Conservation (phyloP, 2,329 filamentous ascomycete species). For the Claviceps sp. region DNA sequence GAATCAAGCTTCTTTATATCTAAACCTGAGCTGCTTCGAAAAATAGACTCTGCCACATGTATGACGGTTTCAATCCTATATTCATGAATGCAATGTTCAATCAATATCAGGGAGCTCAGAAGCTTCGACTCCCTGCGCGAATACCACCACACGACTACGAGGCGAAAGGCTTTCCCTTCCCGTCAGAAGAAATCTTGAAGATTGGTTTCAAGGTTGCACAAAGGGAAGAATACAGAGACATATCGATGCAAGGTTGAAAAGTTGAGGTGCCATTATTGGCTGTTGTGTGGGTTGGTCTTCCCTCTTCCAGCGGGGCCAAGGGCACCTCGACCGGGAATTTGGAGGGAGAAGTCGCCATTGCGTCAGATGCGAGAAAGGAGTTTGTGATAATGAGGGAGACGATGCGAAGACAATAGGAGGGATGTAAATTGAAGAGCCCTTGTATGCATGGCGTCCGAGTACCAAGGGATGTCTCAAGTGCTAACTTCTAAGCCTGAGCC, state of each 20-base stretch:
- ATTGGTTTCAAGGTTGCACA: not conserved
- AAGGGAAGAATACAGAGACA: not conserved
- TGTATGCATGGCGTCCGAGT: not conserved
- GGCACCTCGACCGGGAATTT: not conserved
- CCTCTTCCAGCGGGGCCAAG: not conserved
- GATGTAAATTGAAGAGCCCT: not conserved
- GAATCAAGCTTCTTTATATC: conserved; percentile 4
- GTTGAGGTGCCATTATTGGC: not conserved
- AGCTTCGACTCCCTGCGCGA: not conserved
- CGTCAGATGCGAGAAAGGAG: not conserved
- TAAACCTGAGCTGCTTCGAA: not conserved
- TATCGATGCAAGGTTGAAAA: not conserved
- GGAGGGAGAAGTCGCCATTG: not conserved
- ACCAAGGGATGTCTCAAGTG: not conserved
- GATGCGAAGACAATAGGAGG: not conserved
- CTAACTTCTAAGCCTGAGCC: not conserved
- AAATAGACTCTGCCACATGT: not conserved
- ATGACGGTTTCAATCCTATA: not conserved
- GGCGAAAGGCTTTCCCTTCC: not conserved
- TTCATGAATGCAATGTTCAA: no score
- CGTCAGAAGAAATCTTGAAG: not conserved
- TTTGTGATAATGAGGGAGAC: not conserved
- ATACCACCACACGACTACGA: not conserved
- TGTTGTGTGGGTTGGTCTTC: not conserved
- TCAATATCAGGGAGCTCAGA: conserved; percentile 7